These are phyloP conservation scores for Eragrostis tef DNA, from an alignment of 202 grass and related monocot genomes.

Conservation along the genomic window DNA sequence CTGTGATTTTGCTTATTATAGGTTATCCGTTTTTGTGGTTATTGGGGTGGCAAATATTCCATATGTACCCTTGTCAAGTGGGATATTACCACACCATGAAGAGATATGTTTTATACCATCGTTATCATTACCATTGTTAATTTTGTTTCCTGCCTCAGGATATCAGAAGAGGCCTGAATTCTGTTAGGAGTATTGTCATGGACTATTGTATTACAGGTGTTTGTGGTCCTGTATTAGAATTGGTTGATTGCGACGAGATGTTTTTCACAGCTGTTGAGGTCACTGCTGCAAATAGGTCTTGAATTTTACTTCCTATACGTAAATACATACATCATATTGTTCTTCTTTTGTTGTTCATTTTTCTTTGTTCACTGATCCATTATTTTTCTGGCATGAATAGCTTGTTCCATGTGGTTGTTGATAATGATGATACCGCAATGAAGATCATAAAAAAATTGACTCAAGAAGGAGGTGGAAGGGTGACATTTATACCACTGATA, in stretches of 20 bases:
- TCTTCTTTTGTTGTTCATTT: constrained; percentile 17
- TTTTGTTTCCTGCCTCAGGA: constrained; percentile 53
- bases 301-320: no score
- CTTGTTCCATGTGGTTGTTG: constrained; percentile 97
- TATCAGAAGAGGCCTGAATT: constrained; percentile 93
- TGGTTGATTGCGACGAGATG: constrained; percentile 92
- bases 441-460: constrained; percentile 89
- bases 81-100: no score
- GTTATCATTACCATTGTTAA: background rate
- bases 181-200: constrained; percentile 89
- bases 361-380: constrained; percentile 15
- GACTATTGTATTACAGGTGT: constrained; percentile 80
- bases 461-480: constrained; percentile 88
- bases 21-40: no score
- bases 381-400: constrained; percentile 57
- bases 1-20: no score
- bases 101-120: background rate
- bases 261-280: constrained; percentile 99
- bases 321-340: no score
- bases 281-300: constrained; percentile 88
- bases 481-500: constrained; percentile 99
- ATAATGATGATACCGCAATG: constrained; percentile 87
- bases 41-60: no score
- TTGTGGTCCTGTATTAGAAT: constrained; percentile 90
- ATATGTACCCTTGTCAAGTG: background rate